Conservation (phyloP, 2,329 filamentous ascomycete species). For the Calonectria ilicicola region DNA sequence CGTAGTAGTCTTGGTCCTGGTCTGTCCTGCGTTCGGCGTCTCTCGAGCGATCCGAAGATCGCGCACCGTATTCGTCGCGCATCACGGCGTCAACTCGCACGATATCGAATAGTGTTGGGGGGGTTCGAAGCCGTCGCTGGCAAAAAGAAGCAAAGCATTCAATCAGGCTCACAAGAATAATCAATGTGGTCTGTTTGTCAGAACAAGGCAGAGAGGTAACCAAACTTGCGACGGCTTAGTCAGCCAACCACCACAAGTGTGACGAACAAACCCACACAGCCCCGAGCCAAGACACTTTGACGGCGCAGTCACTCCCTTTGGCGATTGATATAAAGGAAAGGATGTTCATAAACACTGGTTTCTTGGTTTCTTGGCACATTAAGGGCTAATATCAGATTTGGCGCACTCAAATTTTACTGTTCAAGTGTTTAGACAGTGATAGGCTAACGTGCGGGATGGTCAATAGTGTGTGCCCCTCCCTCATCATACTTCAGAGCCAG, state of each 20-base stretch:
- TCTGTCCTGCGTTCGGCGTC: constrained; percentile 42
- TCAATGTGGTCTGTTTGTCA: background rate
- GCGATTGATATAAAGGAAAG: background rate
- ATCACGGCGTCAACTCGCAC: constrained; percentile 49
- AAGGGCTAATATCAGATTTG: background rate
- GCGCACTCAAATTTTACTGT: too few relatives aligned
- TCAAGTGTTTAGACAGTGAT: background rate
- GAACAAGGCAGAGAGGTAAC: background rate
- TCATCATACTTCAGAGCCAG: too few relatives aligned
- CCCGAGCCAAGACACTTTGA: background rate
- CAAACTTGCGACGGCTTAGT: constrained; percentile 15
- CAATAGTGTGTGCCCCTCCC: too few relatives aligned
- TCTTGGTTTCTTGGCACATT: background rate
- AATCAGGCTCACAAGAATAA: background rate
- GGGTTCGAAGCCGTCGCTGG: background rate
- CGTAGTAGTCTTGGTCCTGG: constrained; percentile 35
- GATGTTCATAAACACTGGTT: too few relatives aligned
- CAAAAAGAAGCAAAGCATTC: background rate
- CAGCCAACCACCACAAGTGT: background rate
- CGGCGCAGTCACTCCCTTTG: background rate
- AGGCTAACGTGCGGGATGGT: background rate
- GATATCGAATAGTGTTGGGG: background rate
- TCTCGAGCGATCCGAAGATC: constrained; percentile 46
- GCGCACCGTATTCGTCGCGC: constrained; percentile 56
- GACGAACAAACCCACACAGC: background rate